Evolutionary conservation across 148 eudicot genomes (phyloP).

Genomic region (Euryodendron excelsum): DNA sequence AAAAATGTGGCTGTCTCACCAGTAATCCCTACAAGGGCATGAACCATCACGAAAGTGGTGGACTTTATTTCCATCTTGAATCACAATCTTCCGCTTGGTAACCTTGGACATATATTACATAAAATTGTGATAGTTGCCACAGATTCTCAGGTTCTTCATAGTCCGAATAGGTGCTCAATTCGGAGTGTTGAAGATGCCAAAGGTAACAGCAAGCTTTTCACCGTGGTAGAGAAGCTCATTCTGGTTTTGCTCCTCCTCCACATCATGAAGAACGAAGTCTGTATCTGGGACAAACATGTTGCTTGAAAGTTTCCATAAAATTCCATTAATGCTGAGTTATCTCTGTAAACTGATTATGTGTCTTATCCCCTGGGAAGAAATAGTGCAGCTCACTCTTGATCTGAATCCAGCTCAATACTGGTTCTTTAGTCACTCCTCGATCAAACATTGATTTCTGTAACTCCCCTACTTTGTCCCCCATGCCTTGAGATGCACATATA

Average conservation of each 20-base stretch:
- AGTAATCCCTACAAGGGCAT: not conserved
- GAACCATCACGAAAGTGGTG: not conserved
- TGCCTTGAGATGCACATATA: not conserved
- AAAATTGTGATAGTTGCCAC: not conserved
- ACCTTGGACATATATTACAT: not conserved
- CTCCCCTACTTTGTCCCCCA: not conserved
- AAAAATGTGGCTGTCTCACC: not conserved
- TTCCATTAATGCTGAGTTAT: not conserved
- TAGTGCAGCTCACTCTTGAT: not conserved
- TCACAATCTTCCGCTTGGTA: not conserved
- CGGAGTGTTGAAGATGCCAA: not conserved
- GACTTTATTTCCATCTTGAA: not conserved
- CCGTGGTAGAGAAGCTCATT: not conserved
- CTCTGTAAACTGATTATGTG: not conserved
- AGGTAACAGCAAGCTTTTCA: not conserved
- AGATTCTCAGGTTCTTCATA: not conserved
- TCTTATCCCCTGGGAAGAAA: not conserved
- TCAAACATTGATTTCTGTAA: not conserved
- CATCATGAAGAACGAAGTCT: not conserved
- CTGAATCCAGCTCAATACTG: not conserved
- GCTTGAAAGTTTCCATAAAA: not conserved
- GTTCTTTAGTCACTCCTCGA: not conserved
- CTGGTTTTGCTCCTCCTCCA: not conserved
- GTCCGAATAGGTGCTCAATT: not conserved
- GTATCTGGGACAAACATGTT: not conserved